These are phyloP conservation scores for Toxicodendron radicans DNA, from an alignment of 345 rosid species.

Conservation along the genomic window DNA sequence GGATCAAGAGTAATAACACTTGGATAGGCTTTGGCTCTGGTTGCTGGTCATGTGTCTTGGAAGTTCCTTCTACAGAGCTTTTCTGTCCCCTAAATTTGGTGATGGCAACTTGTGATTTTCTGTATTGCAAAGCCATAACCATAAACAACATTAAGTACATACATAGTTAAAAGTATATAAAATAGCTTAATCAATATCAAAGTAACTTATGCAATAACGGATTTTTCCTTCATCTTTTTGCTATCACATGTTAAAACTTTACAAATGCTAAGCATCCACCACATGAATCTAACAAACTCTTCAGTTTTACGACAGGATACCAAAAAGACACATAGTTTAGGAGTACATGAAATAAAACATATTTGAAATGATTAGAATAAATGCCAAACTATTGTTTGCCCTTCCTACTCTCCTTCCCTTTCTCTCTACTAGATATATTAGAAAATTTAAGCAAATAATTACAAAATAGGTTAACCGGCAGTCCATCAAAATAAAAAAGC, in stretches of 20 bases:
- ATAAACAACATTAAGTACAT: slow-evolving; percentile 9
- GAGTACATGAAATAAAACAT: neutral
- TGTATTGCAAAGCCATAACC: slow-evolving; percentile 34
- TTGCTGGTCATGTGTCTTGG: slow-evolving; percentile 19
- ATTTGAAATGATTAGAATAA: neutral
- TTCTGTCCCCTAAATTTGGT: slow-evolving; percentile 66
- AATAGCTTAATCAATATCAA: neutral
- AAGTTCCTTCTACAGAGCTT: slow-evolving; percentile 26
- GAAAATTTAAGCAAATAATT: neutral
- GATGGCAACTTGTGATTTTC: slow-evolving; percentile 85
- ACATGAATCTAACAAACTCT: too few species aligned
- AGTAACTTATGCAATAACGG: neutral
- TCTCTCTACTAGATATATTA: too few species aligned
- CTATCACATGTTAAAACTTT: too few species aligned
- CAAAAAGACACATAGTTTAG: neutral
- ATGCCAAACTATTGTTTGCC: neutral
- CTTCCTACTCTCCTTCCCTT: neutral
- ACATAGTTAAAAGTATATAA: neutral
- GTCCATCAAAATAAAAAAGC: neutral
- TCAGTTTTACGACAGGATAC: neutral
- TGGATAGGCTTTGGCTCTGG: slow-evolving; percentile 50
- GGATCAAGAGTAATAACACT: slow-evolving; percentile 79
- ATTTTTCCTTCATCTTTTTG: neutral
- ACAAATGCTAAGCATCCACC: neutral
- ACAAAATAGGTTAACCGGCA: neutral